phyloP scores from a whole-genome alignment of 352 stramenopile genomes.

The Globisporangium apiculatum region DNA sequence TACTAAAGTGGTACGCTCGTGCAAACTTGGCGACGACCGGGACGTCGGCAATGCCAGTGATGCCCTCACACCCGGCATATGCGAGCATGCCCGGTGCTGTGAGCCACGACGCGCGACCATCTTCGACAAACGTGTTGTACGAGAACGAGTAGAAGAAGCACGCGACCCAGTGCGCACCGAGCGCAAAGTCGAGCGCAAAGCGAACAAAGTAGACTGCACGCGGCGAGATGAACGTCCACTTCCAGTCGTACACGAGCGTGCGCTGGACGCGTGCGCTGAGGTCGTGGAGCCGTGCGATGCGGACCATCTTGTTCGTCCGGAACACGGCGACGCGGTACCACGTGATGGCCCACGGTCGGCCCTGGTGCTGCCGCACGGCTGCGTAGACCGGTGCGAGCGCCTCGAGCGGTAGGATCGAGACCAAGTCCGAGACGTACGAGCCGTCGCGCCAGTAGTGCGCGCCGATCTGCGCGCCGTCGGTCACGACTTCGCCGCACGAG shows the following conservation, averaged over 20 bases:
- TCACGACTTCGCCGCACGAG: constrained; percentile 24
- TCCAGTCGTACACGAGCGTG: constrained; percentile 16
- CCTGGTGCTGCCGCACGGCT: background rate
- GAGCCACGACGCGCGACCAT: constrained; percentile 12
- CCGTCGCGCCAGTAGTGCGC: constrained; percentile 26
- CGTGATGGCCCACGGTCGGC: constrained; percentile 4
- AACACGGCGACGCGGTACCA: constrained; percentile 15
- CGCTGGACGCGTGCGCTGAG: constrained; percentile 13
- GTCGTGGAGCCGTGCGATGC: constrained; percentile 14
- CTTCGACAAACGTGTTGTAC: constrained; percentile 14
- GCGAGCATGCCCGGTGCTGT: constrained; percentile 21
- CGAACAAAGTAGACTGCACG: constrained; percentile 12
- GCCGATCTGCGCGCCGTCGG: constrained; percentile 16
- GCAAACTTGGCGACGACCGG: constrained; percentile 19
- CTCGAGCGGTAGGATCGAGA: constrained; percentile 25
- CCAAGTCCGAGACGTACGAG: constrained; percentile 23
- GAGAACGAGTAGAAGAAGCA: constrained; percentile 19
- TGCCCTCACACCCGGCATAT: constrained; percentile 12
- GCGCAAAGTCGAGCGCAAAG: constrained; percentile 17
- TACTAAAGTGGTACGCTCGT: constrained; percentile 31
- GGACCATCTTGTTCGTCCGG: constrained; percentile 17
- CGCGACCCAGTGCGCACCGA: constrained; percentile 21
- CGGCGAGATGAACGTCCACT: constrained; percentile 5
- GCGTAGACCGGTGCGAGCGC: constrained; percentile 11
- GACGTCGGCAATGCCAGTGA: constrained; percentile 17